Conservation (phyloP, 371 early-diverging fungal genomes). For the Mucor indicus region DNA sequence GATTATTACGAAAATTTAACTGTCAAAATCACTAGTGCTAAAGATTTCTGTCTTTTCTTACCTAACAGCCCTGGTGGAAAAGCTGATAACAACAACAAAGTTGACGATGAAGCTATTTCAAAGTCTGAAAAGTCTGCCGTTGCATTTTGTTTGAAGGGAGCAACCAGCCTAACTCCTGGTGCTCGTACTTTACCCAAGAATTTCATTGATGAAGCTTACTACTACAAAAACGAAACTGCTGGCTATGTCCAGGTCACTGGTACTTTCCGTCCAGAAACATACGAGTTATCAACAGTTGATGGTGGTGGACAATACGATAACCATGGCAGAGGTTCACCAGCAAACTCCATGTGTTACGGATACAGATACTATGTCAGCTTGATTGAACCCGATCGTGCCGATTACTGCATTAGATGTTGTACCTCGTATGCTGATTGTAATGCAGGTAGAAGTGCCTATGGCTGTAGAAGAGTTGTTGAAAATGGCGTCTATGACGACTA, state of each 20-base stretch:
- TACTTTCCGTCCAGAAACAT: constrained; percentile 24
- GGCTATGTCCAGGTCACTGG: constrained; percentile 42
- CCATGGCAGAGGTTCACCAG: constrained; percentile 28
- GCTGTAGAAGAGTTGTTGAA: constrained; percentile 27
- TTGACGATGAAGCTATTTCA: constrained; percentile 23
- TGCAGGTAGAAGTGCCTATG: constrained; percentile 34
- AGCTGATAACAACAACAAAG: constrained; percentile 16
- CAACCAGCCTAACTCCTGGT: constrained; percentile 22
- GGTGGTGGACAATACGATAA: constrained; percentile 45
- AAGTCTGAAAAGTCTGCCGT: constrained; percentile 28
- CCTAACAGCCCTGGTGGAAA: constrained; percentile 26
- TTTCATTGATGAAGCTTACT: constrained; percentile 29
- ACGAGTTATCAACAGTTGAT: constrained; percentile 25
- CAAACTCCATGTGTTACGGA: constrained; percentile 23
- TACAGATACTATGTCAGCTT: constrained; percentile 28
- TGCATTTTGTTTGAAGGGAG: constrained; percentile 34
- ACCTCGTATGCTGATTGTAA: constrained; percentile 24
- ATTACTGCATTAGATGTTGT: constrained; percentile 31
- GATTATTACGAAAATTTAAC: constrained; percentile 20
- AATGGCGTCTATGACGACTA: constrained; percentile 7
- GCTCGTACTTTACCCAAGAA: constrained; percentile 27
- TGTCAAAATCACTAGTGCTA: constrained; percentile 12
- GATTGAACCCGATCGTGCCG: constrained; percentile 25
- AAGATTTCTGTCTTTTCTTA: constrained; percentile 30
- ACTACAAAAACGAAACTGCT: constrained; percentile 22